Conservation (phyloP, 2,329 filamentous ascomycete genomes). For the Fusarium denticulatum region DNA sequence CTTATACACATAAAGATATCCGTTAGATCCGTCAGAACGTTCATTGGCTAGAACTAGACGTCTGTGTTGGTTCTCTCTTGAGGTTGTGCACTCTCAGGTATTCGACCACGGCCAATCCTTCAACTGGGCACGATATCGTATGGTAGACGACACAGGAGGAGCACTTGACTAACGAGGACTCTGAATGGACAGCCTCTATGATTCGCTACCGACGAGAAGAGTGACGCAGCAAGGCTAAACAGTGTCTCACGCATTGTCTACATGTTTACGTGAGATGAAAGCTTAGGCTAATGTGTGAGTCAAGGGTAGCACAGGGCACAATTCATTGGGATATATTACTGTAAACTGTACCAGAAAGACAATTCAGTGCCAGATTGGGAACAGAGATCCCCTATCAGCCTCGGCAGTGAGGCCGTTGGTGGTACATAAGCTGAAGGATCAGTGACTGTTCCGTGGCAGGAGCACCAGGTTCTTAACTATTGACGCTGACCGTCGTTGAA, state of each 20-base stretch:
- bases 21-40: background rate
- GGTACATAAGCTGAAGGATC: background rate
- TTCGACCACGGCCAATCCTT: background rate
- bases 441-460: background rate
- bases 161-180: background rate
- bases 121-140: background rate
- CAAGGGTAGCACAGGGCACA: background rate
- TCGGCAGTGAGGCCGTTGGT: background rate
- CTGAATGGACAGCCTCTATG: background rate
- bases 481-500: background rate
- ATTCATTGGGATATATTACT: background rate
- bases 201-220: background rate
- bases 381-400: background rate
- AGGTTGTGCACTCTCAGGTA: constrained; percentile 13
- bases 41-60: background rate
- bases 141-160: background rate
- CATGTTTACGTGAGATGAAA: background rate
- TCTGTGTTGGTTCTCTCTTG: background rate
- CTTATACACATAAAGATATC: background rate
- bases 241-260: background rate
- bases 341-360: background rate
- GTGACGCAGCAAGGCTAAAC: constrained; percentile 7
- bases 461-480: background rate
- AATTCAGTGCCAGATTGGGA: background rate
- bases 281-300: background rate